Conservation (phyloP, 2,329 filamentous ascomycete species). For the Aspergillus sp. region DNA sequence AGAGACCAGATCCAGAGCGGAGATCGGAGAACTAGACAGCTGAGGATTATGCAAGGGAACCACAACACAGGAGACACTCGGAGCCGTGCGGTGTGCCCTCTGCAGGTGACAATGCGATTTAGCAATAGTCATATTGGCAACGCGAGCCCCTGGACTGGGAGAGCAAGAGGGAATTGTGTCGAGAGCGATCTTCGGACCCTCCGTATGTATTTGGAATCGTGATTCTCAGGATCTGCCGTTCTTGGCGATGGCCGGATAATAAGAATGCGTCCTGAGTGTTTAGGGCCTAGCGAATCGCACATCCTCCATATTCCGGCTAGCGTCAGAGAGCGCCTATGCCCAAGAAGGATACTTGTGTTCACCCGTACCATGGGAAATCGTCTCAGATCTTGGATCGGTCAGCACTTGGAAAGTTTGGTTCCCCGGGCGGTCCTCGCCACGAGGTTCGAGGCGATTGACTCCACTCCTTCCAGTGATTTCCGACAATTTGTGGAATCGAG, state of each 20-base stretch:
- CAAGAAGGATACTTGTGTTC: conserved; percentile 6
- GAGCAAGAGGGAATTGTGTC: not conserved
- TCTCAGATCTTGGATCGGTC: conserved; percentile 14
- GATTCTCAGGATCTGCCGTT: conserved; percentile 16
- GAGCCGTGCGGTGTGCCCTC: not conserved
- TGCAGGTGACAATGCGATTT: too few relatives aligned
- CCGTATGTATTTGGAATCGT: conserved; percentile 8
- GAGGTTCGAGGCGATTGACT: conserved; percentile 17
- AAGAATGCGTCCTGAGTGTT: conserved; percentile 12
- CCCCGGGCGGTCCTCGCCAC: conserved; percentile 19
- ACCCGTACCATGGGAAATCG: conserved; percentile 9
- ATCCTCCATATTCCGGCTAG: conserved; percentile 6
- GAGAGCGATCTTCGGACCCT: conserved; percentile 10
- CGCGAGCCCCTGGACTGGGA: not conserved
- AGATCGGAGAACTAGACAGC: not conserved
- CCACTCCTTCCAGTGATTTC: conserved; percentile 11
- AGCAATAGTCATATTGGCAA: not conserved
- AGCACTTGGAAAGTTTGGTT: conserved; percentile 7
- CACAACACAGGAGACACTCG: not conserved
- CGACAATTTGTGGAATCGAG: conserved; percentile 11
- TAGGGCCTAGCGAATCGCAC: conserved; percentile 14
- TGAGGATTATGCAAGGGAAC: not conserved
- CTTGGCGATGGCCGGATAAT: conserved; percentile 16
- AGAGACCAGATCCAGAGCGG: conserved; percentile 1
- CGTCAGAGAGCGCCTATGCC: conserved; percentile 10